Evolutionary conservation across 495 filamentous ascomycete genomes (phyloP).

Genomic region (Neurospora sublineolata): DNA sequence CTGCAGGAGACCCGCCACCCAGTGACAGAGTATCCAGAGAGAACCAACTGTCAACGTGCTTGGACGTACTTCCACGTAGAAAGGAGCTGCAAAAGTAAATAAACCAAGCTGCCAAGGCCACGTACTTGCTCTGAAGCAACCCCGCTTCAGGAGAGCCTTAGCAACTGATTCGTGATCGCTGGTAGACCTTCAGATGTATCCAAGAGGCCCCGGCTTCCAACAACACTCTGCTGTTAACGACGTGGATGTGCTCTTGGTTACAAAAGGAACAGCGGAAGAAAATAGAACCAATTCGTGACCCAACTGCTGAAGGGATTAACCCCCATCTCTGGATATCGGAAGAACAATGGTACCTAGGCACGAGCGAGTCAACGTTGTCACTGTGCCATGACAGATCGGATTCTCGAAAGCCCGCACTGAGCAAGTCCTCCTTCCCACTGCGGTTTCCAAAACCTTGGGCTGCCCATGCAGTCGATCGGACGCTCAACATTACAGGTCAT

Average conservation of each 20-base stretch:
- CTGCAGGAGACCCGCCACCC: background rate
- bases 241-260: background rate
- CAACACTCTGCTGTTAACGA: background rate
- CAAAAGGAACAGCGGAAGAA: background rate
- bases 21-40: background rate
- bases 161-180: background rate
- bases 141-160: background rate
- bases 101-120: background rate
- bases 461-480: background rate
- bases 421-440: background rate
- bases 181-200: background rate
- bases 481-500: background rate
- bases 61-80: background rate
- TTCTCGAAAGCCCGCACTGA: background rate
- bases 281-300: background rate
- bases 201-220: background rate
- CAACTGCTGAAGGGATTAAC: background rate
- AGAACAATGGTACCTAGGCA: no score
- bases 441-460: background rate
- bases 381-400: background rate
- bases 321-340: background rate
- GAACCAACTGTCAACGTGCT: background rate
- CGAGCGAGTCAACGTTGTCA: background rate
- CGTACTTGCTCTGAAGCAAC: background rate
- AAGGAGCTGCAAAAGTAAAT: background rate